A percentile compares a stretch with the other conserved stretches of the same genome.
Evolutionary conservation across 2,329 filamentous ascomycete species (phyloP).

Genomic region (Domatiomyces catenatus): DNA sequence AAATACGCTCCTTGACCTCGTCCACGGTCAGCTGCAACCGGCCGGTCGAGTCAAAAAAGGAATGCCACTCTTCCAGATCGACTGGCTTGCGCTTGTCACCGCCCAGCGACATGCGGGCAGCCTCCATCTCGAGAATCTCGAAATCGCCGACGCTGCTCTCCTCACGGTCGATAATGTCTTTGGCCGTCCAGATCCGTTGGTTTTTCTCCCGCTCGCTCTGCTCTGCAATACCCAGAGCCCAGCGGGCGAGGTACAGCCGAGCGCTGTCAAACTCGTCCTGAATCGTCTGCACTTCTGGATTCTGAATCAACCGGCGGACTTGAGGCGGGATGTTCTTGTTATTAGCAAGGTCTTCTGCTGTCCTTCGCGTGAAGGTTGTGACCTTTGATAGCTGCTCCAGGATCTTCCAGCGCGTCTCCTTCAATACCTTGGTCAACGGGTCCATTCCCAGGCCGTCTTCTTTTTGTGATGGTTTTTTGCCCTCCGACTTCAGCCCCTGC

Average conservation of each 20-base stretch:
- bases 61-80: constrained; percentile 74
- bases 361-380: constrained; percentile 83
- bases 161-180: constrained; percentile 83
- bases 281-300: constrained; percentile 84
- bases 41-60: constrained; percentile 67
- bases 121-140: constrained; percentile 72
- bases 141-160: constrained; percentile 92
- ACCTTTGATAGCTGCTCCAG: constrained; percentile 95
- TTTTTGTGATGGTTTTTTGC: constrained; percentile 29
- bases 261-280: constrained; percentile 97
- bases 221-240: constrained; percentile 98
- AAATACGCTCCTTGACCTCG: constrained; percentile 93
- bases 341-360: constrained; percentile 80
- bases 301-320: constrained; percentile 66
- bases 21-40: constrained; percentile 65
- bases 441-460: constrained; percentile 46
- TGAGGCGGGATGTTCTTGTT: constrained; percentile 85
- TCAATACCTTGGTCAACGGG: constrained; percentile 80
- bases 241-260: constrained; percentile 79
- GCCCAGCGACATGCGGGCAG: constrained; percentile 54
- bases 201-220: constrained; percentile 80
- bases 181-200: constrained; percentile 81
- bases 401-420: constrained; percentile 90
- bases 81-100: constrained; percentile 59
- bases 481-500: constrained; percentile 30